A percentile compares a stretch with the other conserved stretches of the same genome.
Evolutionary conservation across 768 basidiomycete species (phyloP).

Genomic region (Phylloporus sp.): DNA sequence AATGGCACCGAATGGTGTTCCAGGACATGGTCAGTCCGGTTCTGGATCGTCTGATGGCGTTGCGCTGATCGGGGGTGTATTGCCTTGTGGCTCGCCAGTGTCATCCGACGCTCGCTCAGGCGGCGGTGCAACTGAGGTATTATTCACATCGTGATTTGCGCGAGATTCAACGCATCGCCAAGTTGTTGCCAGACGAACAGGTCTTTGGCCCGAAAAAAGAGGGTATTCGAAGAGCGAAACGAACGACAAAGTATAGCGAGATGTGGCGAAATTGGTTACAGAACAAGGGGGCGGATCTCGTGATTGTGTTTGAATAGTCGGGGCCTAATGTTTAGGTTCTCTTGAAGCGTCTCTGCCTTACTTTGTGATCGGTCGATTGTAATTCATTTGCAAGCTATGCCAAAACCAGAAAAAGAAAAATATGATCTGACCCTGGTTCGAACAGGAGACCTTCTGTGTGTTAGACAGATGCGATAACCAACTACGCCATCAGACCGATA

Average conservation of each 20-base stretch:
- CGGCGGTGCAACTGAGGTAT: conserved; percentile 29
- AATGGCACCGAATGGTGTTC: conserved; percentile 47
- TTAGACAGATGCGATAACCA: conserved; percentile 83
- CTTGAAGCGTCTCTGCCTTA: background rate
- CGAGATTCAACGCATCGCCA: conserved; percentile 40
- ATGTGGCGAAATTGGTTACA: conserved; percentile 40
- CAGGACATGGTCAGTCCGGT: conserved; percentile 34
- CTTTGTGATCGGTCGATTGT: too few relatives aligned
- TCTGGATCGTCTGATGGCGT: background rate
- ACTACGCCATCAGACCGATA: conserved; percentile 57
- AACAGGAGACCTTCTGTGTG: conserved; percentile 40
- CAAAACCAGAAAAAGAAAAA: background rate
- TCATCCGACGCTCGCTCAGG: conserved; percentile 35
- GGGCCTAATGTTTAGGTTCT: background rate
- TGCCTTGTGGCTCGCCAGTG: conserved; percentile 16
- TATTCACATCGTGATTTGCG: conserved; percentile 36
- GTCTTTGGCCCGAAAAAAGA: conserved; percentile 25
- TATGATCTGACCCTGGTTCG: conserved; percentile 20
- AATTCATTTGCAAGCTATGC: too few relatives aligned
- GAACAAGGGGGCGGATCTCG: conserved; percentile 31
- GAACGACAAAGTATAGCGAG: conserved; percentile 27
- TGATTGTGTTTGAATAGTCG: conserved; percentile 32
- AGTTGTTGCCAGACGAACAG: conserved; percentile 34
- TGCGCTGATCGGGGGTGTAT: background rate
- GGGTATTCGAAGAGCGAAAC: conserved; percentile 6